These are phyloP conservation scores for Mucor lusitanicus DNA, from an alignment of 371 early-diverging fungal genomes.

Conservation along the genomic window DNA sequence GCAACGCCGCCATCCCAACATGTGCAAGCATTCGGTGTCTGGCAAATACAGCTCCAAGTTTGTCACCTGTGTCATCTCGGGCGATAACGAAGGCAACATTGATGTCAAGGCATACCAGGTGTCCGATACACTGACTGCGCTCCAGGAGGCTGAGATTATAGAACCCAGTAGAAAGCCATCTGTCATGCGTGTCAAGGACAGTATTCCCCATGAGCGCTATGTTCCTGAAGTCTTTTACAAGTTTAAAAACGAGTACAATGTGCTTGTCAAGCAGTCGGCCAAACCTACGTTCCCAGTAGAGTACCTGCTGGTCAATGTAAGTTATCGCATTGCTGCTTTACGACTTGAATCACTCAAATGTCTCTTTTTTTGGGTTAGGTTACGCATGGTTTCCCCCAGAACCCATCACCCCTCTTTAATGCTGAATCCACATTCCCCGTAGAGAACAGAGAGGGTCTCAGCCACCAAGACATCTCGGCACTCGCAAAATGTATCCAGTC, in stretches of 20 bases:
- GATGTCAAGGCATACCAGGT: constrained; percentile 93
- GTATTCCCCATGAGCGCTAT: constrained; percentile 74
- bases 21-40: constrained; percentile 69
- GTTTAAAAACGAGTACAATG: constrained; percentile 91
- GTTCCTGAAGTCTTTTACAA: constrained; percentile 97
- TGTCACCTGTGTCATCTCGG: constrained; percentile 91
- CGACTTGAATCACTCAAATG: too few relatives aligned
- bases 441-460: constrained; percentile 67
- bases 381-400: constrained; percentile 93
- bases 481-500: constrained; percentile 58
- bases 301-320: constrained; percentile 92
- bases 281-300: constrained; percentile 97
- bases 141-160: constrained; percentile 92
- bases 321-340: too few relatives aligned
- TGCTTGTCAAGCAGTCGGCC: constrained; percentile 81
- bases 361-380: constrained; percentile 56
- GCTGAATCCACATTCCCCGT: constrained; percentile 51
- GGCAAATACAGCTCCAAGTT: constrained; percentile 91
- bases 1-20: constrained; percentile 82
- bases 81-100: constrained; percentile 80
- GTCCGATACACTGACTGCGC: constrained; percentile 88
- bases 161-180: constrained; percentile 90
- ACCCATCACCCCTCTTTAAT: constrained; percentile 76
- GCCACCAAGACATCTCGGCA: constrained; percentile 33
- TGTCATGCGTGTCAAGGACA: constrained; percentile 84